Evolutionary conservation across 163 green algal species (phyloP), one percentile per base, ranked within the genome.

Genomic region (Coccomyxa subellipsoidea): DNA sequence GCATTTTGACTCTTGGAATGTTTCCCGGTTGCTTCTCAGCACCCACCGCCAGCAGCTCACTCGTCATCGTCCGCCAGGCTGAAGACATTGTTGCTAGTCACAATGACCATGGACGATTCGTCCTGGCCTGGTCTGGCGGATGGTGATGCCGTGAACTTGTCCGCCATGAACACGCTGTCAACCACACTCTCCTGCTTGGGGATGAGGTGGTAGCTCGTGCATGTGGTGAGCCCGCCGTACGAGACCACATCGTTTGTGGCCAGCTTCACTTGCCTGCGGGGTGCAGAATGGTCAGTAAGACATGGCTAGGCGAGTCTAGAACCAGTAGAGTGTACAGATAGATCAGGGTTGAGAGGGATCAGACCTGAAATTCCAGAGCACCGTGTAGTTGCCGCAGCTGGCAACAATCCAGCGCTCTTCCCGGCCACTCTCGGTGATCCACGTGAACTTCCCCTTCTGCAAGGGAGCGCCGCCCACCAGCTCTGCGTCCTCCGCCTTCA

Each of bases 371-470:
- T 95, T 95, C 93, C 93, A 96, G 27, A 94, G 87, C 39, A 96
- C 90, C 4, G 89, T 93, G 87, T 91, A 93, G 84, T 88, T 91
- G 81, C 94, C 94, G 79, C 91, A 95, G 27, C 84, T 89, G 36
- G 93, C 94, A 38, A 95, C 93, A 36, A 97, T 90, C 92, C 93
- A 98, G 38, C 95, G 90, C 90, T 98, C 95, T 39, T 92, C 85
- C 47, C 83, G 85, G 66, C 91, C 92, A 29, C 81, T 32, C 88
- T 98, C 92, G 1, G 95, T 98, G 37, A 98, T 91, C 93, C 94
- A 98, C 0, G 95, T 96, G 89, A 98, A 98, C 69, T 93, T 92
- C 12, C 85, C 93, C 76, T 92, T 91, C 36, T 87, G 69, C 59
- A 96, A 84, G 54, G 85, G 82, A 12, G 86, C 86, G 38, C 84